Evolutionary conservation across 169 alveolate genomes (phyloP).

Genomic region (Eimeria acervulina): DNA sequence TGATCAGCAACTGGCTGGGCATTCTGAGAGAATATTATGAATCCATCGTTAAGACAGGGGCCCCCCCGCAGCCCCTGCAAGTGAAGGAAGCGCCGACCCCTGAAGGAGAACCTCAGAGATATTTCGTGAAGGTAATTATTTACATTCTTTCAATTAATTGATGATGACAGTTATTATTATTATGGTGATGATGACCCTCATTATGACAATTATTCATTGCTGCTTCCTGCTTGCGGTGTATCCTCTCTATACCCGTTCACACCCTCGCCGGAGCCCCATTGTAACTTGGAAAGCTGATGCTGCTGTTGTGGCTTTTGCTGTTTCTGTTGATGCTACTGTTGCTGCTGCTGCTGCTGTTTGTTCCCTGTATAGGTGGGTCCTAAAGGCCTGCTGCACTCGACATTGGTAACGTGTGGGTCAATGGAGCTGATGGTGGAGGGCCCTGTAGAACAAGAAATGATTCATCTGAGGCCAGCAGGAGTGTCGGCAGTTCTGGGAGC

Average conservation of each 20-base stretch:
- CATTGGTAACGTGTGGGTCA: conserved; percentile 72
- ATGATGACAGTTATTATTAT: no score
- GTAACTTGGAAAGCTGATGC: neutral
- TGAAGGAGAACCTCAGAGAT: conserved; percentile 17
- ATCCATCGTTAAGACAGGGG: conserved; percentile 71
- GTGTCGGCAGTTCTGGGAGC: conserved; percentile 78
- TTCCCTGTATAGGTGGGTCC: conserved; percentile 71
- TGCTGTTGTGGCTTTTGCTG: neutral
- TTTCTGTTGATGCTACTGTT: neutral
- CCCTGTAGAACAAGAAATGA: conserved; percentile 54
- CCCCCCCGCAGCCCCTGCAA: conserved; percentile 73
- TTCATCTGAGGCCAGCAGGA: conserved; percentile 22
- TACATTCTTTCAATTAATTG: no score
- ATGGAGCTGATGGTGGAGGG: conserved; percentile 74
- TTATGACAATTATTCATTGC: no score
- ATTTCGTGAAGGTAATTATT: conserved; percentile 55
- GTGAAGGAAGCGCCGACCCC: conserved; percentile 52
- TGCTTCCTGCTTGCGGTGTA: no score
- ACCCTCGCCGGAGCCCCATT: neutral
- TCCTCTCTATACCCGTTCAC: no score
- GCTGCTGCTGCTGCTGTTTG: conserved; percentile 42
- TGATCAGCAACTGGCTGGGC: conserved; percentile 69
- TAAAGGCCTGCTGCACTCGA: conserved; percentile 55
- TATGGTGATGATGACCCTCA: no score
- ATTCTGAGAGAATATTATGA: conserved; percentile 70